A percentile compares a stretch with the other conserved stretches of the same genome.
Evolutionary conservation across 345 rosid species (phyloP).

Genomic region (Salix udensis): DNA sequence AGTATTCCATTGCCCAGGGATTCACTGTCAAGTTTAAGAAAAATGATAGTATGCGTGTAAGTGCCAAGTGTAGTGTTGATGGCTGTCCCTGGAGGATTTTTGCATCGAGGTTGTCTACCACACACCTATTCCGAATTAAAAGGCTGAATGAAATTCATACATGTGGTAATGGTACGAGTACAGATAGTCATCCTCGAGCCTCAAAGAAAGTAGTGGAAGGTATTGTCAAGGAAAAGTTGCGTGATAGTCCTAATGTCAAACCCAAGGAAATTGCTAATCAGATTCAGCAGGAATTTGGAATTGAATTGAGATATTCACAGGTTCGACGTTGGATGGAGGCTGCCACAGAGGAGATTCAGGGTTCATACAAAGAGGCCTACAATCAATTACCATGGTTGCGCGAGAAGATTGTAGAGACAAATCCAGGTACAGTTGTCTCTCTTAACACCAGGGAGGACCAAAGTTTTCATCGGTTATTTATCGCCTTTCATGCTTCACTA

Average conservation of each 20-base stretch:
- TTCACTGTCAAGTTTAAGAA: constrained; percentile 25
- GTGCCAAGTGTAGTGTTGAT: constrained; percentile 25
- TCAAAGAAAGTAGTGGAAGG: constrained; percentile 27
- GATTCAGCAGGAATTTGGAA: constrained; percentile 26
- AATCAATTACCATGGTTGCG: constrained; percentile 27
- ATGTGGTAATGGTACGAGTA: constrained; percentile 18
- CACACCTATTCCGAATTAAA: constrained; percentile 20
- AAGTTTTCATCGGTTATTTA: constrained; percentile 20
- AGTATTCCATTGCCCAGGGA: constrained; percentile 25
- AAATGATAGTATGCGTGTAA: constrained; percentile 25
- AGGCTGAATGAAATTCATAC: constrained; percentile 14
- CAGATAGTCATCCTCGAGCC: constrained; percentile 14
- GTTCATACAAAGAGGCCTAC: constrained; percentile 27
- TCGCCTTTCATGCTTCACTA: constrained; percentile 24
- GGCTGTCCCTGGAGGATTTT: constrained; percentile 28
- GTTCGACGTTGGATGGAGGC: constrained; percentile 26
- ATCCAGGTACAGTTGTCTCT: constrained; percentile 20
- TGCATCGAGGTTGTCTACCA: constrained; percentile 24
- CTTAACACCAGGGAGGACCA: constrained; percentile 17
- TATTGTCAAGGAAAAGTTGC: constrained; percentile 26
- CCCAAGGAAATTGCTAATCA: constrained; percentile 27
- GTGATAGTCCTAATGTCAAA: constrained; percentile 14
- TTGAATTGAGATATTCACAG: constrained; percentile 23
- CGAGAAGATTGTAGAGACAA: constrained; percentile 21
- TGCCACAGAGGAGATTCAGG: constrained; percentile 24